These are phyloP conservation scores for Penicillium crystallinum DNA, from an alignment of 495 filamentous ascomycete genomes.

Conservation along the genomic window DNA sequence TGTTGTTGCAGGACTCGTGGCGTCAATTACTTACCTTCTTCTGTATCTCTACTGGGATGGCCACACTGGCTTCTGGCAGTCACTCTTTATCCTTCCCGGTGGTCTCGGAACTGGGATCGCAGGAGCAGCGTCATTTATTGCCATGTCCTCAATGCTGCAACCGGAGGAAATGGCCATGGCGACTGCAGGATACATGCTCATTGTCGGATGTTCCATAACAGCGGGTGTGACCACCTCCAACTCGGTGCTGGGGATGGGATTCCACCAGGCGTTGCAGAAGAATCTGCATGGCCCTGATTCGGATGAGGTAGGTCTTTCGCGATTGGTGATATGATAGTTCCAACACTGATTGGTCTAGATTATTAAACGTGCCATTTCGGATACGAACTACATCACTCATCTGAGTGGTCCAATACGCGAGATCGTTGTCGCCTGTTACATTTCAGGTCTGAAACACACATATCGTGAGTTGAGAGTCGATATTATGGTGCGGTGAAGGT, in stretches of 20 bases:
- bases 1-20: slow-evolving; percentile 44
- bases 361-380: slow-evolving; percentile 32
- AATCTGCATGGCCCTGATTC: slow-evolving; percentile 27
- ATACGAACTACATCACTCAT: slow-evolving; percentile 32
- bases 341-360: slow-evolving; percentile 19
- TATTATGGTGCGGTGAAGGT: background rate
- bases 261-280: slow-evolving; percentile 24
- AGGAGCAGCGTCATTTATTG: slow-evolving; percentile 49
- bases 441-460: slow-evolving; percentile 32
- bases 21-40: slow-evolving; percentile 48
- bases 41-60: slow-evolving; percentile 60
- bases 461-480: slow-evolving; percentile 24
- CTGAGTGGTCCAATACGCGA: slow-evolving; percentile 28
- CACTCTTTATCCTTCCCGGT: slow-evolving; percentile 58
- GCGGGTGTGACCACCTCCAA: slow-evolving; percentile 48
- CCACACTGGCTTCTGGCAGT: slow-evolving; percentile 53
- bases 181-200: slow-evolving; percentile 48
- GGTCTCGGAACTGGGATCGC: slow-evolving; percentile 53
- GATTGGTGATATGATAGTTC: too few species aligned
- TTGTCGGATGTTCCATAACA: slow-evolving; percentile 46
- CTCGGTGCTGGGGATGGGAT: slow-evolving; percentile 33
- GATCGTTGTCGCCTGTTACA: slow-evolving; percentile 32
- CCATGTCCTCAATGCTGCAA: slow-evolving; percentile 49
- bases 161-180: slow-evolving; percentile 51
- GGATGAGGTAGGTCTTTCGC: slow-evolving; percentile 15